Evolutionary conservation across 208 protist genomes (phyloP).

Genomic region (Tritrichomonas musculus): DNA sequence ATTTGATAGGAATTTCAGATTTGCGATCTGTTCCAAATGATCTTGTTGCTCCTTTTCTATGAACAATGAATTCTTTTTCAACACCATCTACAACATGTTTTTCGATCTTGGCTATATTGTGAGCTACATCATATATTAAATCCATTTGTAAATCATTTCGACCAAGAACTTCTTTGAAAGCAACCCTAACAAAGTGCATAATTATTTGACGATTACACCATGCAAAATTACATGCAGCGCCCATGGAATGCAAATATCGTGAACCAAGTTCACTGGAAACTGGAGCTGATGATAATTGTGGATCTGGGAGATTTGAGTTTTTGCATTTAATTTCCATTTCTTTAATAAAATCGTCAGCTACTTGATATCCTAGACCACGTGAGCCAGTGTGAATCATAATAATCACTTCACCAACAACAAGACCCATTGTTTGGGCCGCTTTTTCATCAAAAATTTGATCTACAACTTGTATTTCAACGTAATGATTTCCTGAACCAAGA

Average conservation of each 20-base stretch:
- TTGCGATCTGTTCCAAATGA: slow-evolving; percentile 70
- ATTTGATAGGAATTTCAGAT: slow-evolving; percentile 67
- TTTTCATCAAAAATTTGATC: slow-evolving; percentile 67
- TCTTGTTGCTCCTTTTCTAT: slow-evolving; percentile 75
- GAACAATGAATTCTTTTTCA: too few relatives aligned
- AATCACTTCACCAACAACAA: slow-evolving; percentile 61
- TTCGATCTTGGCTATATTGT: too few relatives aligned
- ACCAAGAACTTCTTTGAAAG: slow-evolving; percentile 55
- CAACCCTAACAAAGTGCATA: slow-evolving; percentile 61
- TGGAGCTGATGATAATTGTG: slow-evolving; percentile 66
- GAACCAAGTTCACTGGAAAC: slow-evolving; percentile 62
- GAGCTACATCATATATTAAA: too few relatives aligned
- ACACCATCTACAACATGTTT: slow-evolving; percentile 63
- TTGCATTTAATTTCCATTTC: slow-evolving; percentile 45
- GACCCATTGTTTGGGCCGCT: slow-evolving; percentile 64
- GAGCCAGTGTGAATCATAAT: slow-evolving; percentile 72
- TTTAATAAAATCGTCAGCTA: slow-evolving; percentile 50
- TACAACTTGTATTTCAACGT: slow-evolving; percentile 59
- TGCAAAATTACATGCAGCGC: slow-evolving; percentile 69
- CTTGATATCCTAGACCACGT: slow-evolving; percentile 73
- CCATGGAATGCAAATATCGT: slow-evolving; percentile 65
- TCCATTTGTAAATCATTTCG: slow-evolving; percentile 58
- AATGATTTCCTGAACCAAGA: too few relatives aligned
- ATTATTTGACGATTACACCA: slow-evolving; percentile 70
- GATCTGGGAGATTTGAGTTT: slow-evolving; percentile 67